phyloP scores from a whole-genome alignment of 371 early-diverging fungal species.

The Saksenaea vasiformis region DNA sequence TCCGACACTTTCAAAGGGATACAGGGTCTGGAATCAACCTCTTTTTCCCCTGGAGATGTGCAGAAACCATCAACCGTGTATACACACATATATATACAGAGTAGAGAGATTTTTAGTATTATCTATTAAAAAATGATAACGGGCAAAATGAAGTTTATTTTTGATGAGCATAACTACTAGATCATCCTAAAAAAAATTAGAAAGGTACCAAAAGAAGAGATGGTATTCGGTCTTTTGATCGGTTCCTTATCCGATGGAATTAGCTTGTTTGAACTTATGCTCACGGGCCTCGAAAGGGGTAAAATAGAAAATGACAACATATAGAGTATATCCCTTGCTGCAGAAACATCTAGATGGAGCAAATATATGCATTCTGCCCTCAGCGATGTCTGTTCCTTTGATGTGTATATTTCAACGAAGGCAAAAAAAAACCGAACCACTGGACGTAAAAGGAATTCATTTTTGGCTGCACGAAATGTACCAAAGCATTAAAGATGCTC shows the following conservation, averaged over 20 bases:
- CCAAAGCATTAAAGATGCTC: too few species aligned
- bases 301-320: background rate
- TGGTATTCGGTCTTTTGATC: too few species aligned
- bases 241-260: background rate
- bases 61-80: background rate
- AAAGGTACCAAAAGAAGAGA: too few species aligned
- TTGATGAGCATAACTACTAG: too few species aligned
- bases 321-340: background rate
- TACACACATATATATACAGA: too few species aligned
- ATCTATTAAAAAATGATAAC: background rate
- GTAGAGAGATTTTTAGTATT: background rate
- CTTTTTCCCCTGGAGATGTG: background rate
- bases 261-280: background rate
- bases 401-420: background rate
- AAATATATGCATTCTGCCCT: background rate
- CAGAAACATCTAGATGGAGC: background rate
- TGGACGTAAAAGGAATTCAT: too few species aligned
- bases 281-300: background rate
- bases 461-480: too few species aligned
- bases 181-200: too few species aligned
- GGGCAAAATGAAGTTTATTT: background rate
- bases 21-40: conserved; percentile 2
- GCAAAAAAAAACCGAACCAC: too few species aligned
- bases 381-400: background rate
- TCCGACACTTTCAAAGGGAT: conserved; percentile 1